Percentiles rank a stretch among this genome's conserved stretches.
Conservation (phyloP, 371 early-diverging fungal genomes). For the Apophysomyces sp. region DNA sequence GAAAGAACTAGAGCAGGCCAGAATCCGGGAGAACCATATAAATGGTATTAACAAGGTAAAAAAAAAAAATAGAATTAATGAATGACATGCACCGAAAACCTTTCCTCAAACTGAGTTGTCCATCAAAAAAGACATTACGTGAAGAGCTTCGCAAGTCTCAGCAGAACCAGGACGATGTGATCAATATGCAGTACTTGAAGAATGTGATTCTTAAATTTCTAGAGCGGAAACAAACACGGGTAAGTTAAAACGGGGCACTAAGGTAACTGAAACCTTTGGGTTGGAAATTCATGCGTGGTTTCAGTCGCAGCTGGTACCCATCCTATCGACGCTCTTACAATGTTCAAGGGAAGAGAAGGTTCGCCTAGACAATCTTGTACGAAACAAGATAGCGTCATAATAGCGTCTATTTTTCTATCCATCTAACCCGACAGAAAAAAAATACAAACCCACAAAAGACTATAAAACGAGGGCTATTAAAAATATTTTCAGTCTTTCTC, state of each 20-base stretch:
- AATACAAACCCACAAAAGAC: neutral
- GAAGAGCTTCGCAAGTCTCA: constrained; percentile 55
- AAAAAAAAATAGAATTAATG: neutral
- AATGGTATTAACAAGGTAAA: constrained; percentile 56
- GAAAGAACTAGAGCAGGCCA: constrained; percentile 47
- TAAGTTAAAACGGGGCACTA: constrained; percentile 39
- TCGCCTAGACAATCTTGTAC: constrained; percentile 19
- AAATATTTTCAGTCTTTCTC: too few species aligned
- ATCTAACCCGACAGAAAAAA: neutral
- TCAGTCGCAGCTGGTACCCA: constrained; percentile 35
- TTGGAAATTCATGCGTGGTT: neutral
- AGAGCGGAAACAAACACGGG: constrained; percentile 70
- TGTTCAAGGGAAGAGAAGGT: constrained; percentile 31
- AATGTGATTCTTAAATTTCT: constrained; percentile 81
- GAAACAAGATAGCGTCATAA: constrained; percentile 14
- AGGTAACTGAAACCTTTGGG: neutral
- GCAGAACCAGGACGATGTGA: constrained; percentile 27
- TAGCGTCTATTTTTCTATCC: neutral
- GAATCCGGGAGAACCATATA: constrained; percentile 56
- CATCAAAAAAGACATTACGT: constrained; percentile 57
- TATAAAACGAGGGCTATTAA: too few species aligned
- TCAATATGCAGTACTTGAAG: constrained; percentile 79
- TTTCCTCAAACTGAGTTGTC: too few species aligned
- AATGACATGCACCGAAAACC: too few species aligned
- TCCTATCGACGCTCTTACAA: constrained; percentile 29